Evolutionary conservation across 2,329 filamentous ascomycete genomes (phyloP).

Genomic region (Elsinoe australis): DNA sequence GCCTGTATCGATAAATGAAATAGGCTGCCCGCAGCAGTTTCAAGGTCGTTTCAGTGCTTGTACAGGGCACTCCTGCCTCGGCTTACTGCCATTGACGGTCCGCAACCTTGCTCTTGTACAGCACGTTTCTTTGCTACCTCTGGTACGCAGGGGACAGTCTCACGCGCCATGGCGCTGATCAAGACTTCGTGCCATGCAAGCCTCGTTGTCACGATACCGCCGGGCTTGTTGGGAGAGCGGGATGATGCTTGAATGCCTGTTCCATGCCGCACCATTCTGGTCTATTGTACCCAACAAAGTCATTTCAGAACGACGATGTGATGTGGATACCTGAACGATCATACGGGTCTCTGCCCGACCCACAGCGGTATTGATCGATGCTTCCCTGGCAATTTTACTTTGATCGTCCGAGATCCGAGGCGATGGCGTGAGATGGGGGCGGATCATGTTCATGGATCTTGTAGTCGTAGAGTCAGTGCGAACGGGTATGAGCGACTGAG

Average conservation of each 20-base stretch:
- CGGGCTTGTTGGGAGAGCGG: no score
- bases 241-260: no score
- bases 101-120: background rate
- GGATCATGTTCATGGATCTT: conserved; percentile 4
- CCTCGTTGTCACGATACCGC: background rate
- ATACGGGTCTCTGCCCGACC: conserved; percentile 1
- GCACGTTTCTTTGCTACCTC: conserved; percentile 1
- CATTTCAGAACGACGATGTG: background rate
- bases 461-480: conserved; percentile 7
- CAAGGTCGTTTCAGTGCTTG: conserved; percentile 7
- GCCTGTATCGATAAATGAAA: background rate
- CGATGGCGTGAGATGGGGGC: background rate
- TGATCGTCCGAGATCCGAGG: conserved; percentile 15
- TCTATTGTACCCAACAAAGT: no score
- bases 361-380: conserved; percentile 1
- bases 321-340: conserved; percentile 5
- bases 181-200: background rate
- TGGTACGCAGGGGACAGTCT: background rate
- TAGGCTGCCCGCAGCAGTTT: conserved; percentile 14
- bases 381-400: conserved; percentile 9
- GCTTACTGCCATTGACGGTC: background rate
- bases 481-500: background rate
- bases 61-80: conserved; percentile 6
- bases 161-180: conserved; percentile 4
- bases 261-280: no score